Conservation (phyloP, 2,329 filamentous ascomycete species). For the Penicillium sclerotigenum region DNA sequence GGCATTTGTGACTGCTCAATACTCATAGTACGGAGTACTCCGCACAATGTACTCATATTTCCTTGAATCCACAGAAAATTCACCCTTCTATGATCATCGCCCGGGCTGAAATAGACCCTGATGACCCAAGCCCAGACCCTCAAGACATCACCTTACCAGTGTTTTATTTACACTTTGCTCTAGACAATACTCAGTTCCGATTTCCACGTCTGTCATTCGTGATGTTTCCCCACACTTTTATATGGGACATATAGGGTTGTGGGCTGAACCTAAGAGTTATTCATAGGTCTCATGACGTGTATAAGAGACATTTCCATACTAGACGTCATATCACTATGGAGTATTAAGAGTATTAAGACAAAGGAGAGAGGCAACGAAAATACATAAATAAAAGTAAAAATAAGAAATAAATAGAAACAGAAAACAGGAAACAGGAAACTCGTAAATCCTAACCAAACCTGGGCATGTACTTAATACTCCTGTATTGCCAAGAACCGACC, state of each 20-base stretch:
- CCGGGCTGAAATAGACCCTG: not conserved
- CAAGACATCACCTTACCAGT: not conserved
- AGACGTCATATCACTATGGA: not conserved
- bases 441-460: not conserved
- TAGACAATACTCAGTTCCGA: not conserved
- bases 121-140: not conserved
- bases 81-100: not conserved
- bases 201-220: slow-evolving; percentile 15
- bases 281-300: slow-evolving; percentile 4
- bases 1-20: not conserved
- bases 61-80: not conserved
- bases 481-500: slow-evolving; percentile 12
- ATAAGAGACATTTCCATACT: not conserved
- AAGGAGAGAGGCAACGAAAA: not conserved
- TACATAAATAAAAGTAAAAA: too few relatives aligned
- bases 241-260: not conserved
- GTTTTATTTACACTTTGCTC: not conserved
- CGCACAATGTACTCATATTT: not conserved
- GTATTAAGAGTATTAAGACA: not conserved
- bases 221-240: slow-evolving; percentile 24
- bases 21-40: too few relatives aligned
- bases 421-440: not conserved
- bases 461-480: not conserved
- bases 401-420: too few relatives aligned
- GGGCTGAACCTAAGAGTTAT: not conserved